Base-by-base conservation (phyloP, 1,139 yeast species). In the Hyphopichia wangnamkhiaoensis region DNA sequence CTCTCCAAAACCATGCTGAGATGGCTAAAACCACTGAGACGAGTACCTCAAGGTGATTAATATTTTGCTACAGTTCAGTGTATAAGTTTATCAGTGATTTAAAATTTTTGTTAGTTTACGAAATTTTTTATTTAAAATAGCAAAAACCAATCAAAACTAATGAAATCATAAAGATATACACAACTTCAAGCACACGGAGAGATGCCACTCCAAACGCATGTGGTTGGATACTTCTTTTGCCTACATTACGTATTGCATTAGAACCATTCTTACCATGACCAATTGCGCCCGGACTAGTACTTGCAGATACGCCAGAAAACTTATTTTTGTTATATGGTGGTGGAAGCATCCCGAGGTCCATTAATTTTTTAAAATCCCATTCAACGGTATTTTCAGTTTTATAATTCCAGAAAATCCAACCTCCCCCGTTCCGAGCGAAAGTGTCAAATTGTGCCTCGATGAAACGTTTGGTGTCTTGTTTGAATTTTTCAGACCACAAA, bases 371-470 rank as follows among this genome's bases (percentile, higher is more conserved):
- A 38, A 51, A 53, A 47, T 58, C 63, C 63, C 62, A 58, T 28
- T 48, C 50, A 33, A 53, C 41, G 2, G 61, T 40, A n/a, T 37
- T 37, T 39, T 59, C 63, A 1, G 63, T 56, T 39, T 56, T 58
- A 43, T 42, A 58, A 36, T 56, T 49, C 63, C 63, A 58, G 33
- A 55, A 59, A 17, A 53, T 56, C 63, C 61, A 58, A 12, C 63
- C 63, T 28, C 41, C 40, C 19, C 42, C 35, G 21, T 47, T 44
- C 17, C 38, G 37, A 32, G 42, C 49, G 39, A 46, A 58, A 0
- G 50, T 48, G 19, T 52, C 48, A 44, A 59, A 46, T 40, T 59
- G 62, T 9, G 49, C 46, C 21, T 44, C 40, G 6, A 59, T 42
- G 40, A 50, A 59, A 8, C 27, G 29, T 41, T 42, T 51, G 3